Conservation (phyloP, 164 flowering plant species). For the Vitis labrusca region DNA sequence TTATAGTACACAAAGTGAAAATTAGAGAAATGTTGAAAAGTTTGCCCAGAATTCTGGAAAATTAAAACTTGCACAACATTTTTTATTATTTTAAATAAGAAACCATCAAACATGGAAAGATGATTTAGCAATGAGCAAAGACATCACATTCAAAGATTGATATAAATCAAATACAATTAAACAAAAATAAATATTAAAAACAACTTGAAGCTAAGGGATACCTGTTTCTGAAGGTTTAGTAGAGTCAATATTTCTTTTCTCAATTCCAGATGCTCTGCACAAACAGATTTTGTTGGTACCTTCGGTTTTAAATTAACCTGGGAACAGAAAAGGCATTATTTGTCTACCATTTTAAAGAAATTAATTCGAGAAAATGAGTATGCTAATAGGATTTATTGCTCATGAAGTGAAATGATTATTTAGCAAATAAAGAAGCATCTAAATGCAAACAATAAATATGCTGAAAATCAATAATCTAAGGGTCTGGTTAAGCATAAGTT, state of each 20-base stretch:
- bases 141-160: too few relatives aligned
- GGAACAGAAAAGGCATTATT: slow-evolving; percentile 3
- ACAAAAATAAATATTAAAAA: not conserved
- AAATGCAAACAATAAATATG: too few relatives aligned
- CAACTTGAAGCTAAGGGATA: slow-evolving; percentile 13
- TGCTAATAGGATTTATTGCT: not conserved
- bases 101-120: too few relatives aligned
- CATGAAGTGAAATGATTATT: not conserved
- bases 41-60: too few relatives aligned
- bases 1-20: too few relatives aligned
- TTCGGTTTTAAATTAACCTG: slow-evolving; percentile 92
- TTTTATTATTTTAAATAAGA: too few relatives aligned
- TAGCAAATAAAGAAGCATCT: slow-evolving; percentile 1
- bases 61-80: too few relatives aligned
- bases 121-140: too few relatives aligned
- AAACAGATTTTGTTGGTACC: slow-evolving; percentile 89
- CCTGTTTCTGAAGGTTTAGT: slow-evolving; percentile 96
- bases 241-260: slow-evolving; percentile 85
- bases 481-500: too few relatives aligned
- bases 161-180: too few relatives aligned
- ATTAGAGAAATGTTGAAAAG: too few relatives aligned
- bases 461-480: too few relatives aligned
- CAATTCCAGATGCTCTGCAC: slow-evolving; percentile 91
- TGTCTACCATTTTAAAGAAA: not conserved
- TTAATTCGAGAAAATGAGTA: not conserved